A percentile compares a stretch with the other conserved stretches of the same genome.
These are phyloP conservation scores for Ligustrum vulgare DNA, from an alignment of 257 asterid genomes.

Conservation along the genomic window DNA sequence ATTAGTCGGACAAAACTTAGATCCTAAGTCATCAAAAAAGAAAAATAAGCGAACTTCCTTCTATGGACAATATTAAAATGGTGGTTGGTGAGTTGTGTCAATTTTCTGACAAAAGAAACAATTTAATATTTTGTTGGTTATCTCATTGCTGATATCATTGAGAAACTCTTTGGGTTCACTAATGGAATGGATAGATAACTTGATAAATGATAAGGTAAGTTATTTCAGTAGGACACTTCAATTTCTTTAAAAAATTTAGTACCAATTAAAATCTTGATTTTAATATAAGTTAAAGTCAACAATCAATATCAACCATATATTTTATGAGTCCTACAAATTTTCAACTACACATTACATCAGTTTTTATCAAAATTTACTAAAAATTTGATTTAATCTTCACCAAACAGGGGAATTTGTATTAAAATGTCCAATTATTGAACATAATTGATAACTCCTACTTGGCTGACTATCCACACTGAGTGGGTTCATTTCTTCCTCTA, in stretches of 20 bases:
- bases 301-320: too few relatives aligned
- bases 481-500: neutral
- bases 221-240: neutral
- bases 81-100: neutral
- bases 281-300: too few relatives aligned
- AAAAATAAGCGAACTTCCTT: too few relatives aligned
- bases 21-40: too few relatives aligned
- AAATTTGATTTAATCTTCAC: too few relatives aligned
- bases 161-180: neutral
- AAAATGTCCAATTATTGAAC: conserved; percentile 13
- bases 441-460: neutral
- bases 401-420: too few relatives aligned
- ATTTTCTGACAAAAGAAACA: neutral
- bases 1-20: too few relatives aligned
- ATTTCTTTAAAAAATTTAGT: neutral
- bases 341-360: too few relatives aligned
- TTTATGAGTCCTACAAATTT: too few relatives aligned
- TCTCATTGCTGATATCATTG: conserved; percentile 11
- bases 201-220: neutral
- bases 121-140: neutral
- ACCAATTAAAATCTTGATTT: too few relatives aligned
- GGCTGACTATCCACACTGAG: neutral
- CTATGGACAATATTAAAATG: neutral
- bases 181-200: neutral
- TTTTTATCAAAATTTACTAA: too few relatives aligned